Percentiles rank a stretch among this genome's conserved stretches.
Evolutionary conservation across 768 basidiomycete species (phyloP).

Genomic region (Ramaria sp.): DNA sequence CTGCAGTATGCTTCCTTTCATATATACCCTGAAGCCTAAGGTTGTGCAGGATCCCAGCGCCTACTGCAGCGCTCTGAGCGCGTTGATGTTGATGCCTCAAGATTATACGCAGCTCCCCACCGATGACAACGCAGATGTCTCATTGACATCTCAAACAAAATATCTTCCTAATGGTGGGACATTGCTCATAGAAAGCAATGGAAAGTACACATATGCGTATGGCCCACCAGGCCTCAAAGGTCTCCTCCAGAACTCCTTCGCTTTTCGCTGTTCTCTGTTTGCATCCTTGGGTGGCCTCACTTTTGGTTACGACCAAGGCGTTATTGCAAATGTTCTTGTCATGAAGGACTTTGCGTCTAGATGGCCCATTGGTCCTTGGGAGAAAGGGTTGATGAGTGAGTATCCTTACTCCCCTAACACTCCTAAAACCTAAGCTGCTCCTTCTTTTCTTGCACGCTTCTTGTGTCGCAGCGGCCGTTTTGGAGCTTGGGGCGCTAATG

Average conservation of each 20-base stretch:
- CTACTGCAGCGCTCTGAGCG: no score
- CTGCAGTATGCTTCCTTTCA: no score
- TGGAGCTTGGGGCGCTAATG: conserved; percentile 72
- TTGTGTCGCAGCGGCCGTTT: conserved; percentile 49
- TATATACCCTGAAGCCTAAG: no score
- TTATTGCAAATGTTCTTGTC: conserved; percentile 77
- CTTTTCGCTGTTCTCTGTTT: conserved; percentile 57
- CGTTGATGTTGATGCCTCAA: neutral
- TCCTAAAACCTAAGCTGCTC: neutral
- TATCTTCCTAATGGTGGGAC: neutral
- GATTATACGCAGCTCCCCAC: neutral
- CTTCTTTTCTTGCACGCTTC: neutral
- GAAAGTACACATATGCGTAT: conserved; percentile 53
- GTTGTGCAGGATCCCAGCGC: no score
- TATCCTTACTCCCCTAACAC: conserved; percentile 8
- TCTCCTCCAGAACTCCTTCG: conserved; percentile 52
- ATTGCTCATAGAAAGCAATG: neutral
- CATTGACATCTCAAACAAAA: neutral
- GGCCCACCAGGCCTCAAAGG: conserved; percentile 62
- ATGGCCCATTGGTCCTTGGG: conserved; percentile 62
- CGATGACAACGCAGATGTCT: neutral
- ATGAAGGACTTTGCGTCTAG: conserved; percentile 62
- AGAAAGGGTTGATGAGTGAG: conserved; percentile 72
- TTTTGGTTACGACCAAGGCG: conserved; percentile 80
- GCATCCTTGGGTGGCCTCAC: conserved; percentile 68